These are phyloP conservation scores for Lyophyllum semitale DNA, from an alignment of 768 basidiomycete species.

Conservation along the genomic window DNA sequence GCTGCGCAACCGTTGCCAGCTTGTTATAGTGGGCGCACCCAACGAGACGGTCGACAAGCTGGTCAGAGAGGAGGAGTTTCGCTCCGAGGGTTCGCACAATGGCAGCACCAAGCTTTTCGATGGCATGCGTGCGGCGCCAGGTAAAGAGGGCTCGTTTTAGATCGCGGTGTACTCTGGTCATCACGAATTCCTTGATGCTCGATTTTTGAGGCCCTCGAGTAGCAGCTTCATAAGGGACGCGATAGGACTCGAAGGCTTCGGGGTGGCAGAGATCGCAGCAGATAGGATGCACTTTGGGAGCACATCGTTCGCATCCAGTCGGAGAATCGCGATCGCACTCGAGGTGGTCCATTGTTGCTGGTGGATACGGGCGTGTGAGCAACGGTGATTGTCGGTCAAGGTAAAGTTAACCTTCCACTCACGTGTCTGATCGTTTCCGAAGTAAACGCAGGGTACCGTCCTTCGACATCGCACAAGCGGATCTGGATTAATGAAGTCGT, in stretches of 20 bases:
- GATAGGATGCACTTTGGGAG: neutral
- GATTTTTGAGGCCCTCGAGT: neutral
- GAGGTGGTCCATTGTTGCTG: slow-evolving; percentile 3
- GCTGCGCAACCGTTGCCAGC: neutral
- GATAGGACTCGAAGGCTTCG: slow-evolving; percentile 2
- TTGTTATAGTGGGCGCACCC: neutral
- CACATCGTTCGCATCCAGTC: slow-evolving; percentile 5
- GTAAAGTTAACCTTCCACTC: neutral
- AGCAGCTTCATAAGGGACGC: neutral
- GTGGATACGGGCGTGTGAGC: neutral
- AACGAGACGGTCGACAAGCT: neutral
- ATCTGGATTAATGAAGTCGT: slow-evolving; percentile 10
- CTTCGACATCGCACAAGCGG: neutral
- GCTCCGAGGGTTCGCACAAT: neutral
- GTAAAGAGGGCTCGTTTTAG: slow-evolving; percentile 1
- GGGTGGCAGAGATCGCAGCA: slow-evolving; percentile 13
- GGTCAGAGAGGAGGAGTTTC: neutral
- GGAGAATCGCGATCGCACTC: neutral
- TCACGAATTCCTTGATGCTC: neutral
- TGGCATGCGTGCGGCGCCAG: slow-evolving; percentile 1
- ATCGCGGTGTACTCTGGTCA: neutral
- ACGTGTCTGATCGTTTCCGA: slow-evolving; percentile 2
- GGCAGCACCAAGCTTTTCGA: neutral
- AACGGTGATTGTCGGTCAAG: neutral
- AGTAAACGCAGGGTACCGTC: neutral